phyloP scores from a whole-genome alignment of 441 rosid species.

The Adansonia gregorii region DNA sequence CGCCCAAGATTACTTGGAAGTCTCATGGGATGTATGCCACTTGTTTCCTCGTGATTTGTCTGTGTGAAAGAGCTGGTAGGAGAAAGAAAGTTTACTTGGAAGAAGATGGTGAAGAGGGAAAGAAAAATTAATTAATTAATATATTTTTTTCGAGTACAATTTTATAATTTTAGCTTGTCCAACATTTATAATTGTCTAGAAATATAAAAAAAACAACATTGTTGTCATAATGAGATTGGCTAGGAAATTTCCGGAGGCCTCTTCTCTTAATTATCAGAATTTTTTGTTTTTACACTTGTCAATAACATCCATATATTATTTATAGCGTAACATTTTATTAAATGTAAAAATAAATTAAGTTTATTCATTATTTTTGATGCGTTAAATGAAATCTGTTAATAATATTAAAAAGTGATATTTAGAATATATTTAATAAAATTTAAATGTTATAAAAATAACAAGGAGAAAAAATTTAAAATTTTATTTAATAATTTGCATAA shows the following conservation, averaged over 20 bases:
- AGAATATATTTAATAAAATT: too few species aligned
- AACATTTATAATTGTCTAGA: conserved; percentile 22
- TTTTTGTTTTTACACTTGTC: too few species aligned
- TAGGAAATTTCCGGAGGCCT: neutral
- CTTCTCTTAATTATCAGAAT: neutral
- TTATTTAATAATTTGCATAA: too few species aligned
- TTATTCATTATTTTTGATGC: too few species aligned
- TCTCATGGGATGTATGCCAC: conserved; percentile 86
- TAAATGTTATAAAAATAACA: too few species aligned
- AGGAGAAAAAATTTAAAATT: too few species aligned
- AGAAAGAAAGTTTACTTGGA: conserved; percentile 89
- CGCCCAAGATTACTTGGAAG: conserved; percentile 92
- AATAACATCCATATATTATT: too few species aligned
- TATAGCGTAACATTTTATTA: too few species aligned
- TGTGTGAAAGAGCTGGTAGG: conserved; percentile 69
- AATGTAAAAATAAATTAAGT: too few species aligned
- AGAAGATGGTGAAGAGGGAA: conserved; percentile 87
- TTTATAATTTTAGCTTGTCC: conserved; percentile 22
- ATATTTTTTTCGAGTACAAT: neutral
- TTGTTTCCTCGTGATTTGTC: conserved; percentile 74
- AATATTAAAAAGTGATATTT: too few species aligned
- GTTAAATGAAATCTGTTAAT: too few species aligned
- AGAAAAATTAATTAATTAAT: conserved; percentile 57
- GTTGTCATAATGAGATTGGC: conserved; percentile 21
- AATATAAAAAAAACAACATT: conserved; percentile 30